Evolutionary conservation across 2,329 filamentous ascomycete genomes (phyloP), one percentile per base, ranked within the genome.

Genomic region (Onygenales sp.): DNA sequence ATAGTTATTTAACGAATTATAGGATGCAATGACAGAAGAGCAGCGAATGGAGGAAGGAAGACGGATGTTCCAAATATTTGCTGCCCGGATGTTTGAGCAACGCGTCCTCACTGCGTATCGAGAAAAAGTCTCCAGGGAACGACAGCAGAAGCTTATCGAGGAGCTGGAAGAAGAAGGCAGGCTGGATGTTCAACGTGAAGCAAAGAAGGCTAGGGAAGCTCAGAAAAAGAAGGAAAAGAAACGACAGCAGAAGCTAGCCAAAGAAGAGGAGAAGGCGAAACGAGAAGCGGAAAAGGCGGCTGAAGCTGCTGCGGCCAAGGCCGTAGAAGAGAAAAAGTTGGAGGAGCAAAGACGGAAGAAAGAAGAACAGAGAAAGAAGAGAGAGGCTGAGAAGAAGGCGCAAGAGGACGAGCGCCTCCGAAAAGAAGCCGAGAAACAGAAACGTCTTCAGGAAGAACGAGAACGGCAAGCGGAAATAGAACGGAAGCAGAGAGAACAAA

Each of bases 1-100:
- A 39, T 36, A 61, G 50, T 44, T 53, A 50, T 48, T 51, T 38
- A 65, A 72, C 63, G 56, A 59, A 46, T 55, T 58, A 56, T 73
- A 97, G 92, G 91, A 95, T 68, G 84, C 86, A 59, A 93, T 97
- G 89, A 96, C 90, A 50, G 92, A 97, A 75, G 89, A 95, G 74
- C 91, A 97, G 76, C 87, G 93, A 57, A 97, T 98, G 93, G 91
- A 97, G 69, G 93, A 98, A 76, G 93, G 93, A 57, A 84, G 93
- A 54, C 82, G 92, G 61, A 98, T 98, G 93, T 98, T 98, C 68
- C 93, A 98, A 70, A 97, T 98, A 69, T 98, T 98, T 71, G 93
- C 93, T 57, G 93, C 93, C 54, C 85, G 93, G 58, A 98, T 98
- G 93, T 98, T 98, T 70, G 93, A 98, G 74, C 93, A 98, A 70